A percentile compares a stretch with the other conserved stretches of the same genome.
phyloP scores from a whole-genome alignment of 108 stramenopile species.

The Fistulifera pelliculosa region DNA sequence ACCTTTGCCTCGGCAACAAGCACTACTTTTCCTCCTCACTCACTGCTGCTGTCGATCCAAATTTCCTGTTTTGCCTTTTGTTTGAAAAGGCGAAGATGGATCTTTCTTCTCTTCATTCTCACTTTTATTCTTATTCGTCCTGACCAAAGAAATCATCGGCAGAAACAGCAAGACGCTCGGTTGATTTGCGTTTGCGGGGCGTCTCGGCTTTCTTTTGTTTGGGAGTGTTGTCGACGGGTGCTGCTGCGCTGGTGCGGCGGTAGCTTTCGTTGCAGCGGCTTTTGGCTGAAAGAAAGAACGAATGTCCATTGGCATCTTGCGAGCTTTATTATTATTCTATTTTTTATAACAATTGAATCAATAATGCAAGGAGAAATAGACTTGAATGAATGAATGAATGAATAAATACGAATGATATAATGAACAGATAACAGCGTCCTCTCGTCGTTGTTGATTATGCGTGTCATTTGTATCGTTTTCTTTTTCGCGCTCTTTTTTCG shows the following conservation, averaged over 20 bases:
- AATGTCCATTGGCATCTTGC: constrained; percentile 13
- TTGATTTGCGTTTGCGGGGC: not conserved
- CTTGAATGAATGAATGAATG: no score
- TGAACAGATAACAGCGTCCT: no score
- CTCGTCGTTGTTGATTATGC: no score
- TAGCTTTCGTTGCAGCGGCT: not conserved
- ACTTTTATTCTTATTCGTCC: not conserved
- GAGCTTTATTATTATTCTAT: not conserved
- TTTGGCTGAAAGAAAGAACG: constrained; percentile 11
- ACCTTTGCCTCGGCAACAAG: no score
- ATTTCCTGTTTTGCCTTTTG: not conserved
- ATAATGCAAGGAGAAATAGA: no score
- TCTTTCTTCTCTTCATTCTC: constrained; percentile 5
- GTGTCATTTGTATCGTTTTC: no score
- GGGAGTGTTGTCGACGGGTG: no score
- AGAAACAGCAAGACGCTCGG: not conserved
- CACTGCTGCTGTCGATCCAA: not conserved
- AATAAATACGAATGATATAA: no score
- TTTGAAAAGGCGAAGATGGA: no score
- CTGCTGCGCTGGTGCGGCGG: no score
- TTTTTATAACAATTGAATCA: not conserved
- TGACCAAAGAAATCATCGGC: constrained; percentile 9
- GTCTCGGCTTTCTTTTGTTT: not conserved
- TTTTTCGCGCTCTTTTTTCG: no score
- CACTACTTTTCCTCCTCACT: constrained; percentile 1